These are phyloP conservation scores for barley (Hordeum vulgare) DNA, from an alignment of 176 grass and related monocot species.

Conservation along the genomic window MorexV3_pseudomolecules_assembly NC_058523.1:18925447-18925946, in stretches of 20 bases:
- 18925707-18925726: too few relatives aligned
- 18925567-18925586: too few relatives aligned
- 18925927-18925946: neutral
- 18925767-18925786: neutral
- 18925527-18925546: neutral
- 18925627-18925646: too few relatives aligned
- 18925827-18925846: neutral
- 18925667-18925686: too few relatives aligned
- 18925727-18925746: neutral
- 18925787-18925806: neutral
- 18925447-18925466: too few relatives aligned
- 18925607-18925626: too few relatives aligned
- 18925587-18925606: rapidly evolving
- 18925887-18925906: neutral
- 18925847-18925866: neutral
- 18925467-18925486: too few relatives aligned
- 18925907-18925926: neutral
- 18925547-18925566: too few relatives aligned
- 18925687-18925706: too few relatives aligned
- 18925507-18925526: too few relatives aligned
- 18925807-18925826: neutral
- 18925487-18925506: too few relatives aligned
- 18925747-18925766: neutral
- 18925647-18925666: too few relatives aligned
- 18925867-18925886: neutral